phyloP scores from a whole-genome alignment of 805 yeast genomes.

The Candida montana region DNA sequence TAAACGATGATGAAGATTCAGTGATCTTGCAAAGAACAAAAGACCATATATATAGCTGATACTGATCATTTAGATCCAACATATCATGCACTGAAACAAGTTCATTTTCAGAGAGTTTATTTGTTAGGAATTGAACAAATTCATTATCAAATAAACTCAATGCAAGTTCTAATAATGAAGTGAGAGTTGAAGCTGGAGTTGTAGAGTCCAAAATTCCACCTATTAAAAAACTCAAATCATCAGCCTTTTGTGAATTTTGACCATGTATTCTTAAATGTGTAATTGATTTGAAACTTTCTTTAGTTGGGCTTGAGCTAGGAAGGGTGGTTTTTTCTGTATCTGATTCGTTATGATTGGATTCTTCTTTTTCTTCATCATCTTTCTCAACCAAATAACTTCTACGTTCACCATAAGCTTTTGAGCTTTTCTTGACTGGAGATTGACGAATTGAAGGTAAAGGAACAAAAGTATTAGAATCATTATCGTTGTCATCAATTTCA shows the following conservation, averaged over 20 bases:
- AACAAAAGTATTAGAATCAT: neutral
- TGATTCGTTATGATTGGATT: neutral
- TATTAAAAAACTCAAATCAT: constrained; percentile 31
- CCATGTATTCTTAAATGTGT: constrained; percentile 31
- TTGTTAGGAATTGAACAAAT: constrained; percentile 16
- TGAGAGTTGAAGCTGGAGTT: neutral
- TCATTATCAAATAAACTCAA: constrained; percentile 19
- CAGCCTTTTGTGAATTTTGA: constrained; percentile 27
- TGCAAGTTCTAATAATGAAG: constrained; percentile 24
- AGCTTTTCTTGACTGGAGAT: constrained; percentile 11
- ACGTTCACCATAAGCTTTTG: constrained; percentile 25
- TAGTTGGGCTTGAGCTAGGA: constrained; percentile 2
- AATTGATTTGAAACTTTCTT: constrained; percentile 18
- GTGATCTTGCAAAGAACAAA: constrained; percentile 16
- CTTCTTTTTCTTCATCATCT: constrained; percentile 10
- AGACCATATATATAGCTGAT: constrained; percentile 12
- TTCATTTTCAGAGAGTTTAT: constrained; percentile 7
- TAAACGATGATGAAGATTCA: constrained; percentile 3
- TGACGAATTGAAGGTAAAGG: neutral
- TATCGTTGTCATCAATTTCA: constrained; percentile 3
- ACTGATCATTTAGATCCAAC: constrained; percentile 1
- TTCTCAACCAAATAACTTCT: constrained; percentile 23
- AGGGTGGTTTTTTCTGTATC: constrained; percentile 1
- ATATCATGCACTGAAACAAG: constrained; percentile 6
- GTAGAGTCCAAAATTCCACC: constrained; percentile 15